These are phyloP conservation scores for Epichloe elymi DNA, from an alignment of 2,329 filamentous ascomycete species.

Conservation along the genomic window DNA sequence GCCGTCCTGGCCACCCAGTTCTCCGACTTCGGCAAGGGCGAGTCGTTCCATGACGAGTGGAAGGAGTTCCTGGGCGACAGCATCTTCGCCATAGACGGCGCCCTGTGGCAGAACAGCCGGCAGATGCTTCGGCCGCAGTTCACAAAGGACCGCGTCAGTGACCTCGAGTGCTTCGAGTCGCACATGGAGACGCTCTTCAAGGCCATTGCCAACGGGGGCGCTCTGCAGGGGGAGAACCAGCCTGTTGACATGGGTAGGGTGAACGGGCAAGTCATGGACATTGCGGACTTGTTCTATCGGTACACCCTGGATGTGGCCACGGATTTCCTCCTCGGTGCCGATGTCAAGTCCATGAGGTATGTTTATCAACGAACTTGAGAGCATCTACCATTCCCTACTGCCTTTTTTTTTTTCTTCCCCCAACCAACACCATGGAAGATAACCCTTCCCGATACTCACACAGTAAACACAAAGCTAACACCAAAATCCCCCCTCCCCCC, in stretches of 20 bases:
- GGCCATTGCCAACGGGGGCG: conserved; percentile 46
- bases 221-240: conserved; percentile 47
- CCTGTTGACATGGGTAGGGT: conserved; percentile 48
- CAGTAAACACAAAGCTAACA: neutral
- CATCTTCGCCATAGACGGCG: conserved; percentile 69
- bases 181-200: conserved; percentile 64
- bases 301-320: conserved; percentile 76
- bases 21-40: conserved; percentile 37
- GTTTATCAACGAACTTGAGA: conserved; percentile 3
- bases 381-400: too few species aligned
- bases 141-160: conserved; percentile 69
- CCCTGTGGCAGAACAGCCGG: conserved; percentile 67
- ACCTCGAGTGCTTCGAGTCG: conserved; percentile 67
- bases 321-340: conserved; percentile 71
- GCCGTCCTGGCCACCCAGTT: conserved; percentile 43
- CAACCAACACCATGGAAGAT: too few species aligned
- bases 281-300: conserved; percentile 70
- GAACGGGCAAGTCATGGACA: conserved; percentile 51
- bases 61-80: conserved; percentile 38
- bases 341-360: conserved; percentile 50
- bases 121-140: conserved; percentile 78
- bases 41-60: conserved; percentile 28
- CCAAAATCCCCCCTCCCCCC: neutral
- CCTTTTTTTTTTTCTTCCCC: too few species aligned
- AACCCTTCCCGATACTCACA: too few species aligned